Evolutionary conservation across 805 yeast species (phyloP), one percentile per base, ranked within the genome.

Genomic region (Candida taoyuanica): DNA sequence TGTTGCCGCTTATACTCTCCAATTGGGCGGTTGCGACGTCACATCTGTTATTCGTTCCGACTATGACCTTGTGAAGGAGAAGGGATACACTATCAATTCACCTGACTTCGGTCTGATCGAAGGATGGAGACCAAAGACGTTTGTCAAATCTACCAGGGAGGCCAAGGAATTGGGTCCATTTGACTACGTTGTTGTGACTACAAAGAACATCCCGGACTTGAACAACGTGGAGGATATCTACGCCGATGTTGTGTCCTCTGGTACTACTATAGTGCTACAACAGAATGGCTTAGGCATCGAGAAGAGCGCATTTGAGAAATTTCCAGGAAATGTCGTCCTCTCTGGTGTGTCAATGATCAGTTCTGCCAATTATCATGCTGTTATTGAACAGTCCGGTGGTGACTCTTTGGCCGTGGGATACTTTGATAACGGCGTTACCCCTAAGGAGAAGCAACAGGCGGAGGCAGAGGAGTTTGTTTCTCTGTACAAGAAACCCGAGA

Each of bases 181-280:
- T 49, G 88, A 82, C 50, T 82, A 62, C 51, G 67, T 79, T 24
- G 67, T 81, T 6, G 73, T 82, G 23, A 63, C 78, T 30, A 76
- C 82, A 34, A 82, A 82, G 53, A 78, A 74, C 52, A 67, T 77
- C 17, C 88, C 88, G 3, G 89, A 82, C 49, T 59, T 80, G n/a
- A 58, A 59, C 42, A 64, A 65, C 33, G 59, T 76, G 14, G 79
- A 72, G 47, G 78, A 76, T 11, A 50, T 76, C 34, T 66, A 70
- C 28, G 68, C 51, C 9, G 73, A 76, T 1, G 77, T 74, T 5
- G 70, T 81, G 34, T 8, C 43, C 70, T 20, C 62, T 65, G 57
- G 59, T 26, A 70, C 81, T 1, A 59, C 72, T 5, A 62, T 78
- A 36, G 73, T 79, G 2, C 63, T 80, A 28, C 58, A 79, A 34